phyloP scores from a whole-genome alignment of 2,329 filamentous ascomycete genomes.

The Colletotrichum agaves region DNA sequence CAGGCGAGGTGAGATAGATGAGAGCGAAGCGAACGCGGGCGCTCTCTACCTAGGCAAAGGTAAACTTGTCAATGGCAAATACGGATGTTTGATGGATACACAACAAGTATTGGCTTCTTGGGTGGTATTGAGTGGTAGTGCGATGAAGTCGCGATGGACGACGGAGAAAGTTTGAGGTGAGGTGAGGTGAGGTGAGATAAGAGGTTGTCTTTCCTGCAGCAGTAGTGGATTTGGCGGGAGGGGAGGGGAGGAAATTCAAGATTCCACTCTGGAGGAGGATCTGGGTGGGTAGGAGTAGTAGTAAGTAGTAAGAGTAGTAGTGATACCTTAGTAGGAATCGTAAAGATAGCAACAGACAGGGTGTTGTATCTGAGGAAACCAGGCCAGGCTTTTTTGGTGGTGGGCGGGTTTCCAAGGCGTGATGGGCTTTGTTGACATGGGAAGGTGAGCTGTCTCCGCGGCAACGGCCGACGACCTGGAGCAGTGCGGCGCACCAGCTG shows the following conservation, averaged over 20 bases:
- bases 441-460: slow-evolving; percentile 41
- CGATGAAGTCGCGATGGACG: slow-evolving; percentile 26
- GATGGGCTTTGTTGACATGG: slow-evolving; percentile 46
- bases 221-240: slow-evolving; percentile 36
- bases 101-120: slow-evolving; percentile 26
- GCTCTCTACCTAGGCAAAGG: slow-evolving; percentile 39
- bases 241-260: slow-evolving; percentile 37
- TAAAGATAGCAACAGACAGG: slow-evolving; percentile 14
- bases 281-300: slow-evolving; percentile 36
- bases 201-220: slow-evolving; percentile 33
- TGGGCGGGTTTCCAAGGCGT: slow-evolving; percentile 39
- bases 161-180: slow-evolving; percentile 1
- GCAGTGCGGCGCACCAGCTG: slow-evolving; percentile 9
- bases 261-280: slow-evolving; percentile 36
- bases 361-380: slow-evolving; percentile 42
- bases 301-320: neutral
- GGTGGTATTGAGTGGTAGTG: neutral
- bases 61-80: slow-evolving; percentile 33
- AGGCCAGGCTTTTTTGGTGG: slow-evolving; percentile 24
- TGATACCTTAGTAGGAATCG: neutral
- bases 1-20: slow-evolving; percentile 43
- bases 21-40: slow-evolving; percentile 14
- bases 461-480: slow-evolving; percentile 41
- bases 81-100: slow-evolving; percentile 7
- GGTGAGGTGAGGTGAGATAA: neutral